Conservation (phyloP, 2,329 filamentous ascomycete species). For the Epichloe typhina region DNA sequence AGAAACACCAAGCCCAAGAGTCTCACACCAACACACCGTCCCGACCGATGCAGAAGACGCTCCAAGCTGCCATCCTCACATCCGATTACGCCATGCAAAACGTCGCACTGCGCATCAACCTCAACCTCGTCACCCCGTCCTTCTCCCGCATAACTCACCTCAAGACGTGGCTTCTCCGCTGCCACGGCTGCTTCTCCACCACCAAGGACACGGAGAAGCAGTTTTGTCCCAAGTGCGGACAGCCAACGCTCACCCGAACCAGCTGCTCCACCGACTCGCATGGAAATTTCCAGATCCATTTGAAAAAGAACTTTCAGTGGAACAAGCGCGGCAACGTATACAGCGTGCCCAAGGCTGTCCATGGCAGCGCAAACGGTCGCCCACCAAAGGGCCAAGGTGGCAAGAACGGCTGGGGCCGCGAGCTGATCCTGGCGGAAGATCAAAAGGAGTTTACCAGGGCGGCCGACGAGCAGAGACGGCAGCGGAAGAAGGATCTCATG, state of each 20-base stretch:
- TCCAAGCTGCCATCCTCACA: constrained; percentile 85
- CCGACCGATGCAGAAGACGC: constrained; percentile 43
- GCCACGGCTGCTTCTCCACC: constrained; percentile 83
- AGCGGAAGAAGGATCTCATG: constrained; percentile 72
- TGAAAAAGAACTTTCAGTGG: constrained; percentile 93
- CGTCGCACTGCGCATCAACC: constrained; percentile 84
- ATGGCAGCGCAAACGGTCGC: constrained; percentile 70
- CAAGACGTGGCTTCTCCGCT: constrained; percentile 81
- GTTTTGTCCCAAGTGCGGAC: constrained; percentile 86
- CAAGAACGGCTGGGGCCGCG: constrained; percentile 74
- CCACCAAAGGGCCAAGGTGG: constrained; percentile 56
- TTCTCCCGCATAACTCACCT: constrained; percentile 72
- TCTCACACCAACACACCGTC: constrained; percentile 30
- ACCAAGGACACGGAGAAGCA: constrained; percentile 77
- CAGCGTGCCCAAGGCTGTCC: constrained; percentile 81
- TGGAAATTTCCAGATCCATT: constrained; percentile 71
- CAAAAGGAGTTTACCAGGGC: constrained; percentile 80
- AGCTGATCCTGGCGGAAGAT: constrained; percentile 80
- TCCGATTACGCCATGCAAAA: constrained; percentile 98
- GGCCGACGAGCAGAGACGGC: constrained; percentile 48
- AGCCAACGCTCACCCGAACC: constrained; percentile 71
- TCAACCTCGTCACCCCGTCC: constrained; percentile 70
- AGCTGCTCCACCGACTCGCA: constrained; percentile 71
- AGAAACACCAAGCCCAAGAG: constrained; percentile 66
- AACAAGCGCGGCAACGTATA: constrained; percentile 87